phyloP scores from a whole-genome alignment of 108 stramenopile genomes.

The Epipyxis sp. region DNA sequence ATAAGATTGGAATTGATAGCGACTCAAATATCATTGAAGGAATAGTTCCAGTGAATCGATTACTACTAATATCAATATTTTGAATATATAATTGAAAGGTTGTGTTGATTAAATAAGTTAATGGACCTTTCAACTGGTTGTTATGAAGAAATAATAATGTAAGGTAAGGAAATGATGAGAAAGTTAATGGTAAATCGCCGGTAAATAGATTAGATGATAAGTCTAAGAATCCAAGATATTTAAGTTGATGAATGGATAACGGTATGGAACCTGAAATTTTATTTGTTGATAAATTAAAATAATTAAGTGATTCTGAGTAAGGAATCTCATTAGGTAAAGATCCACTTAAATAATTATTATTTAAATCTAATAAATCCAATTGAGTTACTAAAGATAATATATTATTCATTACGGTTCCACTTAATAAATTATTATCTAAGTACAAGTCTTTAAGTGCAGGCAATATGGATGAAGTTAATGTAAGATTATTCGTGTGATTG shows the following conservation, averaged over 20 bases:
- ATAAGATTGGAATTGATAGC: no score
- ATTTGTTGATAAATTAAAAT: background rate
- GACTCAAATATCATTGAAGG: no score
- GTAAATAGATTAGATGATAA: background rate
- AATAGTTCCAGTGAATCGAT: slow-evolving; percentile 16
- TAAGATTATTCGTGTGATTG: background rate
- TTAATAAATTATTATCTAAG: background rate
- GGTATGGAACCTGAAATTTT: background rate
- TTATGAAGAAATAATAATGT: background rate
- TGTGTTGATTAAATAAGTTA: no score
- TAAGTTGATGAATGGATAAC: background rate
- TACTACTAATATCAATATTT: background rate
- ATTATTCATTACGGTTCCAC: background rate
- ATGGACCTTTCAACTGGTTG: background rate
- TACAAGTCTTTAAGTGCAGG: background rate
- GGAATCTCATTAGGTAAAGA: background rate
- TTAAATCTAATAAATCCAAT: background rate
- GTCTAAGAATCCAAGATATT: background rate
- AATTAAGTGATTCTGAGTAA: background rate
- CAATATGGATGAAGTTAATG: background rate
- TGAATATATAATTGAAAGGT: no score
- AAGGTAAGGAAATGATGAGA: background rate
- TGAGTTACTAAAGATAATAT: background rate
- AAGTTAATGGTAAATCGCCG: background rate
- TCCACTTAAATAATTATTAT: background rate